Base-by-base conservation (phyloP, 495 filamentous ascomycete genomes). In the Terfezia claveryi region DNA sequence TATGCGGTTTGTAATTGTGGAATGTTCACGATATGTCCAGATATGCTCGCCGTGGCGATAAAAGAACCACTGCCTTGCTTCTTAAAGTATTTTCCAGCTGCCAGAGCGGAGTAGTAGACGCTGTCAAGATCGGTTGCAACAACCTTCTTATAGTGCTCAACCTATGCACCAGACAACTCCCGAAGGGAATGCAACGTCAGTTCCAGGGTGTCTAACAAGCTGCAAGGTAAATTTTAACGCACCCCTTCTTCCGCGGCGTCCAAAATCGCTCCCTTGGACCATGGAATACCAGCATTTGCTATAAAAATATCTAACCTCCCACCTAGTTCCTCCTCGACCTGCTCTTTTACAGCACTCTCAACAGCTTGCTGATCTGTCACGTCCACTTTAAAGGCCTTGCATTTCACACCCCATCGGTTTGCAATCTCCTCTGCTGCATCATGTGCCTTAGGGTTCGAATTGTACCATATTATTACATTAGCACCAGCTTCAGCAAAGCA, bases 391-490 rank as follows among this genome's bases (percentile, higher is more conserved):
- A 86, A 89, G 17, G 84, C 84, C 63, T 76, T 79, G 75, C 86
- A 80, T 68, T 81, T 81, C 50, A 94, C 85, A n/a, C 83, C 82
- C 60, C 80, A 91, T 41, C 74, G 75, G 61, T 77, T 69, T 61
- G 80, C 82, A 54, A 92, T 82, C 51, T 82, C 78, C 17, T 72
- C 73, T 3, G 87, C 87, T n/a, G 78, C 71, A 49, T 80, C 75
- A 44, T 79, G 56, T 8, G 81, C 80, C 58, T 82, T 79, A 62
- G 75, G 73, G 69, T 91, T 87, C 65, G 72, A 77, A 63, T 86
- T 85, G 62, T 87, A 93, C 80, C 83, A 89, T 36, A 94, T 78
- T 4, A 83, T 86, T 46, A 93, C 82, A 59, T 94, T 86, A 38
- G 87, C 85, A 38, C 87, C 87, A 23, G 83, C 80, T 63, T 93